A percentile compares a stretch with the other conserved stretches of the same genome.
These are phyloP conservation scores for Asparagopsis taxiformis DNA, from an alignment of 31 red algal species.

Conservation along the genomic window DNA sequence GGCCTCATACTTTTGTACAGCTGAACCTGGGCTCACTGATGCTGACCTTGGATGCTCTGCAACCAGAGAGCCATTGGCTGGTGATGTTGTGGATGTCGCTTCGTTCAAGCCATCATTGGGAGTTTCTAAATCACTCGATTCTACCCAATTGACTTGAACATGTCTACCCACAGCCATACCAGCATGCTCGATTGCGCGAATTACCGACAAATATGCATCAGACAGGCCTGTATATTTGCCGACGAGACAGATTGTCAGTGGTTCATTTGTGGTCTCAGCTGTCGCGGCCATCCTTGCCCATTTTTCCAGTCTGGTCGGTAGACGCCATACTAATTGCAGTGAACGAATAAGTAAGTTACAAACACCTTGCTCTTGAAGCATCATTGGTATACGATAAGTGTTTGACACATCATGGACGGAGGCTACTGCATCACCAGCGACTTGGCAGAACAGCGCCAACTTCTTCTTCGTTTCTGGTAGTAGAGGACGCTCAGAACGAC, in stretches of 20 bases:
- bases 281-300: conserved; percentile 79
- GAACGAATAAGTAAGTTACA: conserved; percentile 85
- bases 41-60: not conserved
- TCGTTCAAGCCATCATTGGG: not conserved
- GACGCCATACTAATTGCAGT: conserved; percentile 84
- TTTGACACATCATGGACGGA: conserved; percentile 94
- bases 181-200: conserved; percentile 87
- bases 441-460: conserved; percentile 92
- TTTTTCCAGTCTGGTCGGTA: conserved; percentile 77
- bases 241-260: conserved; percentile 81
- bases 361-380: conserved; percentile 96
- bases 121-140: conserved; percentile 77
- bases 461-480: conserved; percentile 86
- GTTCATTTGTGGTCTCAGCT: conserved; percentile 16
- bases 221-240: conserved; percentile 94
- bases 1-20: conserved; percentile 16
- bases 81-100: not conserved
- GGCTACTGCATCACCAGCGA: conserved; percentile 86
- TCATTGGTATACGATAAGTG: conserved; percentile 93
- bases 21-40: conserved; percentile 10
- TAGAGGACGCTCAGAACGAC: conserved; percentile 86
- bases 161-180: conserved; percentile 83
- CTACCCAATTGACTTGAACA: conserved; percentile 85
- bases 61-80: not conserved
- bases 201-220: conserved; percentile 93